Conservation (phyloP, 148 eudicot species). For the Bassia scoparia region DNA sequence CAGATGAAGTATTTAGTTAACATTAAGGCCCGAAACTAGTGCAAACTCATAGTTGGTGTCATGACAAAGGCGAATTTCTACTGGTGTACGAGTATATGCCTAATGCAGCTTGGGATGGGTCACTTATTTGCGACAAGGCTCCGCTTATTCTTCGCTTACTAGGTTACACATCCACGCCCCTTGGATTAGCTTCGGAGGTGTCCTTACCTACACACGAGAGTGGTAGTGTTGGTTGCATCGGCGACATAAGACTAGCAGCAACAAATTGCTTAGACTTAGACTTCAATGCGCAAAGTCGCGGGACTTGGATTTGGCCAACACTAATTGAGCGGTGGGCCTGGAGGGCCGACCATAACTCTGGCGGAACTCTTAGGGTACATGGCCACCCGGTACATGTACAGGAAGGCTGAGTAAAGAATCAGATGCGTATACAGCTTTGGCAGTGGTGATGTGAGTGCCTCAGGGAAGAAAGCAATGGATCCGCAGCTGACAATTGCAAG, state of each 20-base stretch:
- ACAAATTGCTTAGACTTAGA: conserved; percentile 47
- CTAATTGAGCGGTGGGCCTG: no score
- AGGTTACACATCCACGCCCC: conserved; percentile 42
- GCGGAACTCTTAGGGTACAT: conserved; percentile 50
- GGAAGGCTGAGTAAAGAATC: conserved; percentile 45
- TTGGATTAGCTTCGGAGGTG: conserved; percentile 49
- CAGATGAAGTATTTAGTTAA: conserved; percentile 36
- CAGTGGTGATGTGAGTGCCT: conserved; percentile 33
- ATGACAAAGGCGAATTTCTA: conserved; percentile 35
- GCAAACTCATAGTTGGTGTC: conserved; percentile 41
- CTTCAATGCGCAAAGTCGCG: conserved; percentile 45
- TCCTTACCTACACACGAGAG: conserved; percentile 51
- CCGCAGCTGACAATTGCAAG: not conserved
- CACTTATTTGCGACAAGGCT: conserved; percentile 22
- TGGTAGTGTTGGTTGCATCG: conserved; percentile 52
- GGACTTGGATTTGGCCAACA: conserved; percentile 40
- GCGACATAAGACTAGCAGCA: conserved; percentile 55
- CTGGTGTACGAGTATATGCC: conserved; percentile 43
- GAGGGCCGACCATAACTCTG: conserved; percentile 37
- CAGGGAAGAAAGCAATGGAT: conserved; percentile 31
- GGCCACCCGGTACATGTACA: conserved; percentile 38
- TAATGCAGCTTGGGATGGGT: conserved; percentile 33
- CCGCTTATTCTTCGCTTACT: conserved; percentile 17
- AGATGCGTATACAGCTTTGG: conserved; percentile 50
- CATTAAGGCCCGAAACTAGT: conserved; percentile 37